Evolutionary conservation across 495 filamentous ascomycete genomes (phyloP).

Genomic region (Neurospora sp.): DNA sequence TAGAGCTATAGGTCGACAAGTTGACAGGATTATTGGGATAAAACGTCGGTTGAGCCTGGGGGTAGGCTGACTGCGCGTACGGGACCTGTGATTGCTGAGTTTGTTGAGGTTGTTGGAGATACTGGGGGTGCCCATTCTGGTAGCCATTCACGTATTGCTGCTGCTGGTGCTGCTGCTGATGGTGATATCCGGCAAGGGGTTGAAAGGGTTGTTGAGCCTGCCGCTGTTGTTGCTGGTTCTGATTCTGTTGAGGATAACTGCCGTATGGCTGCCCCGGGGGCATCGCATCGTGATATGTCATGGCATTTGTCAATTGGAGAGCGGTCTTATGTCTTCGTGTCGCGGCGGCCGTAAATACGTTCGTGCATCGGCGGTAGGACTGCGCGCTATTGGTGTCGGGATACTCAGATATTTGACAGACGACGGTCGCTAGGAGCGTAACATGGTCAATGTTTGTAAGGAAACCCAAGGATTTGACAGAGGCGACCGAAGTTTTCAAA

Average conservation of each 20-base stretch:
- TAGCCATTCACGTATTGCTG: constrained; percentile 1
- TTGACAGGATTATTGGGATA: neutral
- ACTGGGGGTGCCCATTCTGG: constrained; percentile 10
- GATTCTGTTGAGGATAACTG: constrained; percentile 18
- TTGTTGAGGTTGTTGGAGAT: constrained; percentile 1
- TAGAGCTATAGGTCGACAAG: neutral
- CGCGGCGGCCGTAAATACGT: neutral
- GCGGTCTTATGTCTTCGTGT: neutral
- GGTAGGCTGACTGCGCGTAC: constrained; percentile 11
- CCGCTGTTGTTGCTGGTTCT: constrained; percentile 8
- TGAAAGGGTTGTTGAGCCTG: neutral
- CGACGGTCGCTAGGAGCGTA: neutral
- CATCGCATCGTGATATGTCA: constrained; percentile 34
- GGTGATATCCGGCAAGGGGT: constrained; percentile 1
- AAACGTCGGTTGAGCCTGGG: neutral
- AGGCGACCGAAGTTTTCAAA: neutral
- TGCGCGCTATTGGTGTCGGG: neutral
- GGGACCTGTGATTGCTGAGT: constrained; percentile 20
- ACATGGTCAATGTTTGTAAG: neutral
- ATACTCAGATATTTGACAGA: neutral
- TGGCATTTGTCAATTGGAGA: constrained; percentile 15
- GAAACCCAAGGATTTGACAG: neutral
- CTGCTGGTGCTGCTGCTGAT: constrained; percentile 13
- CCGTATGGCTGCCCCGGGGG: constrained; percentile 35
- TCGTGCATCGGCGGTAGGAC: neutral